Base-by-base conservation (phyloP, 768 basidiomycete species). In the Piloderma croceum region DNA sequence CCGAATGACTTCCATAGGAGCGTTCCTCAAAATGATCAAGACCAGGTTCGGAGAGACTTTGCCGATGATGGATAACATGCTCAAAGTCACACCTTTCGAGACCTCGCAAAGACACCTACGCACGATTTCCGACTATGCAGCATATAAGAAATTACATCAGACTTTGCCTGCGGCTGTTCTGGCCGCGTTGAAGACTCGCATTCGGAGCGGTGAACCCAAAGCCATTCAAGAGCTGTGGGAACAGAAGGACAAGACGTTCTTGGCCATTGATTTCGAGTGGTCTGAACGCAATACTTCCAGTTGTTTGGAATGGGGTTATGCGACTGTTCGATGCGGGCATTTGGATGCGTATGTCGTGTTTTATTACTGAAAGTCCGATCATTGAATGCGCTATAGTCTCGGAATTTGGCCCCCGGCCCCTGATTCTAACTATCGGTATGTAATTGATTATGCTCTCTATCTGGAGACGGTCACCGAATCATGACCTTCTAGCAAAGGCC, bases 1-100 rank as follows among this genome's bases (percentile, higher is more conserved):
- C n/a, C 74, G 83, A 34, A 61, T 78, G 45, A 79, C 69, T 3
- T 82, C 81, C 23, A 70, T 90, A 35, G 72, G 74, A 4, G 79
- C 84, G 2, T 90, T 90, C 50, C 59, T 87, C 35, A 85, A 81
- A 63, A 90, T 90, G 87, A 79, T 90, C 52, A 85, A 85, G 63
- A 85, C 83, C 3, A 74, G 86, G 83, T 89, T 81, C 51, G 84
- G 86, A 37, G 87, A 89, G 60, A 79, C 74, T 1, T 65, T 90
- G 15, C 80, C 82, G 10, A 68, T 77, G 42, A 76, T 81, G 2
- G 80, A 86, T 37, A 86, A 88, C 47, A 76, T 89, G 43, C 70
- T 87, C 27, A 69, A 70, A 49, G 65, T 90, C 21, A 64, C 62
- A 0, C 83, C 88, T 1, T 83, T 84, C 47, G 88, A 90, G 57